phyloP scores from a whole-genome alignment of 1,284 basidiomycete species.

The Waitea zeae region DNA sequence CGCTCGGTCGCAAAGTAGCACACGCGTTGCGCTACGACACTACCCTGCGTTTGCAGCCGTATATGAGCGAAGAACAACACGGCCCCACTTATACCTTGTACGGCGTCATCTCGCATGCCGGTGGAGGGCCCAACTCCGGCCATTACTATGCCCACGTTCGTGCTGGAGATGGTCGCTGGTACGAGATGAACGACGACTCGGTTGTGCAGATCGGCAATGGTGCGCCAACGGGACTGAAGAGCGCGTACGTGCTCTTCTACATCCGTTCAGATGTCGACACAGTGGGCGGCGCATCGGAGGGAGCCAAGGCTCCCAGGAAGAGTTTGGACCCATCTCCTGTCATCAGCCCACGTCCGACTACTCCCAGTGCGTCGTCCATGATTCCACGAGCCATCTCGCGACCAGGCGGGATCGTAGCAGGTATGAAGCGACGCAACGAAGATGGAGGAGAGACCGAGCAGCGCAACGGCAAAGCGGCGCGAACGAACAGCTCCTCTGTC shows the following conservation, averaged over 20 bases:
- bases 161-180: conserved; percentile 60
- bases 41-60: conserved; percentile 55
- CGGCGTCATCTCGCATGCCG: conserved; percentile 88
- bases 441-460: too few relatives aligned
- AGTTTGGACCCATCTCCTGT: too few relatives aligned
- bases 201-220: conserved; percentile 30
- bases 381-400: too few relatives aligned
- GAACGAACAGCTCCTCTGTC: too few relatives aligned
- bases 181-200: conserved; percentile 87
- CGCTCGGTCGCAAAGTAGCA: conserved; percentile 75
- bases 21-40: conserved; percentile 70
- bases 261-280: conserved; percentile 61
- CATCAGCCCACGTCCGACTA: too few relatives aligned
- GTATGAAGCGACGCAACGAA: too few relatives aligned
- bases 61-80: conserved; percentile 68
- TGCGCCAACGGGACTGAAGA: conserved; percentile 54
- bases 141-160: conserved; percentile 91
- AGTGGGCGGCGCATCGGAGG: conserved; percentile 48
- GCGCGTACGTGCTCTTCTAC: conserved; percentile 92
- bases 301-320: too few relatives aligned
- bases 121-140: conserved; percentile 84
- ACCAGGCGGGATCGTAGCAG: too few relatives aligned
- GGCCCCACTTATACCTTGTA: conserved; percentile 80
- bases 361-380: too few relatives aligned
- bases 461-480: too few relatives aligned